Evolutionary conservation across 345 rosid genomes (phyloP), one percentile per base, ranked within the genome.

Genomic region (Populus davidiana): DNA sequence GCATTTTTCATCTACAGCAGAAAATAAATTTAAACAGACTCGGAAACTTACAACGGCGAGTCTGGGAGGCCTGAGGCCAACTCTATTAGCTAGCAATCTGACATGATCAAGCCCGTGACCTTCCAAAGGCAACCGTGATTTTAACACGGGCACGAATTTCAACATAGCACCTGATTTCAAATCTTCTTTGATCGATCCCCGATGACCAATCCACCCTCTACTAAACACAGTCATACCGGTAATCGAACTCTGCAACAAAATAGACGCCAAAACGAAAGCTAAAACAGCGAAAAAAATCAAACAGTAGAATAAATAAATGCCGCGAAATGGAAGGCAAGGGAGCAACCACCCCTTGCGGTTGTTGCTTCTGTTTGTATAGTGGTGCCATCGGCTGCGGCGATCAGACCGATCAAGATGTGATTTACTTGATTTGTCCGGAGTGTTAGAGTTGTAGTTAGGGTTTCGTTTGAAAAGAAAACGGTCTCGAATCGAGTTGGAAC

Each of bases 181-280:
- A 18, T 82, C 91, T 21, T 81, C 87, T 70, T 83, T 78, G 52
- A 81, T 75, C 35, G 83, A 80, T 73, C 85, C 79, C 78, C 80
- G 75, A 23, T 76, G 81, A 52, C 81, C 91, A 71, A 73, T 81
- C 73, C 87, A 67, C 25, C 94, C 93, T 71, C 81, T 92, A 82
- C 90, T 83, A 23, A 83, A 88, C 67, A 91, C 79, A 71, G 85
- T 74, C 63, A 36, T 35, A 8, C 84, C 73, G 27, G 87, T 77
- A 75, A 95, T 90, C 78, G 98, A 93, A 87, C 89, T 89, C 85
- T 96, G 98, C 78, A 95, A 77, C 74, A 93, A 75, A 81, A 93
- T 64, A 38, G 96, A 89, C 36, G 94, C 94, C 87, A 92, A 79
- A 21, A 89, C 90, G 74, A 92, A 96, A 8, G 88, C 92, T 59